Evolutionary conservation across 345 rosid genomes (phyloP), one percentile per base, ranked within the genome.

Genomic region (Acer saccharum): DNA sequence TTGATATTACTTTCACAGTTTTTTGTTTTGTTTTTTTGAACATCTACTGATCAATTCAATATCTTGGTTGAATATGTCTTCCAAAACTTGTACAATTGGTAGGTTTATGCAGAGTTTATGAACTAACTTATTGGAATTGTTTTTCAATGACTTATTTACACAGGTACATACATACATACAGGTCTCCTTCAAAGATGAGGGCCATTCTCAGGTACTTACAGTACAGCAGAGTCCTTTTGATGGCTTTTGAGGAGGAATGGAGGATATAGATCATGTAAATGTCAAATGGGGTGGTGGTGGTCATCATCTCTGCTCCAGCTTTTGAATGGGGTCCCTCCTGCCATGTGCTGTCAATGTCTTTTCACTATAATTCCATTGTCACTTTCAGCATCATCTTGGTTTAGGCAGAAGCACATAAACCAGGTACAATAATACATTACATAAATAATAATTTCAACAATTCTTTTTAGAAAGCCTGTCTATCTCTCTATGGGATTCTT

Each of bases 311-410:
- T 4, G 16, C n/a, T 78, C 80, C 81, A 78, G 86, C 88, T 77
- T 81, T 72, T 48, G 67, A 64, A 62, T 76, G 64, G 75, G 84
- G 81, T 65, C 84, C 80, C 80, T 83, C 71, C 39, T 35, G 6
- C 39, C 80, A 78, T 71, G 79, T 83, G 86, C 78, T 78, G 81
- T 86, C 85, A 64, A 48, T 68, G 83, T 81, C 90, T 81, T 82
- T 78, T 87, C 89, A 62, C 50, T 55, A 79, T 78, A 84, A 83
- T 83, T 78, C 83, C 79, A 10, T 73, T 78, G 80, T 80, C 85
- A 72, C 79, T 39, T 80, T 81, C 80, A 73, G 74, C 78, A 18
- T 76, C 78, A 6, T 74, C 20, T 64, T 73, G 63, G 80, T 39
- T 60, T 69, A 69, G 71, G 58, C 87, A 74, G 48, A 71, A 13